Evolutionary conservation across 192 early-diverging fungal species (phyloP).

Genomic region (Spizellomyces punctatus): DNA sequence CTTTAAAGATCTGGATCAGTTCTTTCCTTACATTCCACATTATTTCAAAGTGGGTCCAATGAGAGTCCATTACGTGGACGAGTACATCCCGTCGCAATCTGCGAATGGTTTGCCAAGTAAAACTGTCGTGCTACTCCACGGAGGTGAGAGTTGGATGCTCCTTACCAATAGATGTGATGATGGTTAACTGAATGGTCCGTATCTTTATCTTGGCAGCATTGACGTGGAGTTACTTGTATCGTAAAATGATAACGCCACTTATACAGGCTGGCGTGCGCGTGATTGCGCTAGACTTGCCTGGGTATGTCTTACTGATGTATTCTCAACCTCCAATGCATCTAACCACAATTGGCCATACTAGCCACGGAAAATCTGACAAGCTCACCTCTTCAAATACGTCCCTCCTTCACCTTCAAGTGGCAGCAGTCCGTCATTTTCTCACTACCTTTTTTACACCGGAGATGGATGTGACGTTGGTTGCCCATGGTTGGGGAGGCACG

Average conservation of each 20-base stretch:
- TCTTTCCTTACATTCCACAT: conserved; percentile 5
- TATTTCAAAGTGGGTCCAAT: conserved; percentile 28
- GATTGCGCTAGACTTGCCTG: conserved; percentile 33
- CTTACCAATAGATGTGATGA: not conserved
- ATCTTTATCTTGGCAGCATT: conserved; percentile 3
- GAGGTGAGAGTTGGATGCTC: conserved; percentile 9
- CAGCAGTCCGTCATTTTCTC: conserved; percentile 15
- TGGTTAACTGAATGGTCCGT: not conserved
- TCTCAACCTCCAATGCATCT: not conserved
- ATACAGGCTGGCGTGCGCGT: conserved; percentile 24
- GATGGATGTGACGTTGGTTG: conserved; percentile 17
- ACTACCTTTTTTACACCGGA: not conserved
- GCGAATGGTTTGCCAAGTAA: conserved; percentile 6
- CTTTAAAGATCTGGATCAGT: not conserved
- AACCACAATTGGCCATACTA: not conserved
- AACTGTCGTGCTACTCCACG: conserved; percentile 23
- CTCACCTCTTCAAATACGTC: conserved; percentile 4
- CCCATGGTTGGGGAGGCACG: conserved; percentile 20
- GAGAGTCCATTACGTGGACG: conserved; percentile 25
- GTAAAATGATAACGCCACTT: conserved; percentile 20
- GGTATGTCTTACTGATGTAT: not conserved
- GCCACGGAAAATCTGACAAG: conserved; percentile 34
- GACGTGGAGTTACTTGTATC: conserved; percentile 32
- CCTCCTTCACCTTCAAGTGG: conserved; percentile 15
- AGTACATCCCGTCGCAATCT: not conserved